Evolutionary conservation across 2,329 filamentous ascomycete species (phyloP).

Genomic region (Sclerotinia nivalis): DNA sequence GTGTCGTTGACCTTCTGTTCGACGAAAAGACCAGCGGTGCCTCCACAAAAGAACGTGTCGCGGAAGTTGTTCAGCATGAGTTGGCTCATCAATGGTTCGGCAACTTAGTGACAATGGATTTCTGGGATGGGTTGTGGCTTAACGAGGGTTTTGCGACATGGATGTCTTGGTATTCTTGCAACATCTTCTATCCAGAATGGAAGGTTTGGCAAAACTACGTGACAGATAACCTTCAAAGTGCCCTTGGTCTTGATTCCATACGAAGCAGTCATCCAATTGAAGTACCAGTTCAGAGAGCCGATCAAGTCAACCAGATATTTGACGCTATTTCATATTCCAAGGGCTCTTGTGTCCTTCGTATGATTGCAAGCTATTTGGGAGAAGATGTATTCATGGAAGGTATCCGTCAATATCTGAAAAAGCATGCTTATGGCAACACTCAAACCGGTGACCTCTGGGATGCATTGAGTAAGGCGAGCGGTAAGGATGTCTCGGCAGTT

Average conservation of each 20-base stretch:
- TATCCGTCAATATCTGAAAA: constrained; percentile 86
- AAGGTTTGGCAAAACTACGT: constrained; percentile 97
- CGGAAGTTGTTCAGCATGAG: constrained; percentile 95
- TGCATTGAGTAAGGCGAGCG: constrained; percentile 82
- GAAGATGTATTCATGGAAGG: constrained; percentile 93
- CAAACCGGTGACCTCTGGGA: constrained; percentile 89
- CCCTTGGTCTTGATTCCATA: constrained; percentile 83
- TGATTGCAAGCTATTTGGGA: constrained; percentile 94
- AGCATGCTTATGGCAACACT: constrained; percentile 96
- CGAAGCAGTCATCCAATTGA: constrained; percentile 96
- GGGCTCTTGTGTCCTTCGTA: constrained; percentile 90
- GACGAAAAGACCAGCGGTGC: constrained; percentile 92
- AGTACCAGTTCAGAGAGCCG: constrained; percentile 90
- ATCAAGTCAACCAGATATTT: constrained; percentile 98
- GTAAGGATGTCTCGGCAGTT: constrained; percentile 84
- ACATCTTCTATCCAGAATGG: constrained; percentile 96
- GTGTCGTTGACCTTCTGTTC: constrained; percentile 84
- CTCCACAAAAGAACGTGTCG: constrained; percentile 86
- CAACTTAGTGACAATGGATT: constrained; percentile 96
- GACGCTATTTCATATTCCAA: constrained; percentile 98
- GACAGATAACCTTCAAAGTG: constrained; percentile 86
- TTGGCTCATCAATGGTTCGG: constrained; percentile 98
- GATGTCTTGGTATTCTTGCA: constrained; percentile 94
- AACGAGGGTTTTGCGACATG: constrained; percentile 92
- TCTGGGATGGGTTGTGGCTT: constrained; percentile 96